Base-by-base conservation (phyloP, 495 filamentous ascomycete species). In the Delitschia confertaspora region DNA sequence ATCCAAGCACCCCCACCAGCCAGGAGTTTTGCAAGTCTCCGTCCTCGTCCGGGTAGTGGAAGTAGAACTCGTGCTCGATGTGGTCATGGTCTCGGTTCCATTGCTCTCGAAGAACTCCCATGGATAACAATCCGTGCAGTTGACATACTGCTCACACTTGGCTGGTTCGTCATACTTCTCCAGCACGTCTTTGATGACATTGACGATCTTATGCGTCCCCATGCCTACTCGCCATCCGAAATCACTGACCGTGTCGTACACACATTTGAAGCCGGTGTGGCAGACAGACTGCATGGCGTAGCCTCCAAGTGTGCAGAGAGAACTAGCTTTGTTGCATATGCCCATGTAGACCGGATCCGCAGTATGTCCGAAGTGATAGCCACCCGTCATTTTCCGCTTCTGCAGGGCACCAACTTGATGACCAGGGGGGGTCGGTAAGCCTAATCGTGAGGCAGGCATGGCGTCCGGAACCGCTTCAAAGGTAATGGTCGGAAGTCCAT, bases 31-130 rank as follows among this genome's bases (percentile, higher is more conserved):
- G 65, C 88, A 95, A 0, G 85, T 93, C 33, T 79, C 74, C 0
- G 88, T 94, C 39, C 72, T 70, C 6, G 73, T 82, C 45, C 73
- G 74, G 21, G 16, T 41, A 13, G 71, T 68, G 0, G 74, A 70
- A 1, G 69, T 77, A 6, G 66, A 67, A 1, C 68, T 65, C 6
- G 59, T 63, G 4, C 65, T 72, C 3, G 72, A 72, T 0, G 81
- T 80, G 0, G 81, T 87, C 3, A 78, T 83, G 2, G 72, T 70
- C 34, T 86, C 79, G 2, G 85, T 87, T 9, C 79, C 82, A 56
- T 96, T 95, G 55, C 87, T 93, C 51, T 79, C 78, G 53, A 86
- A 89, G 66, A 83, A 95, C 58, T 95, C 93, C 91, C 91, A 98
- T 27, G 79, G 76, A 51, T 77, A 81, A 53, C 91, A 98, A 57